Percentiles rank a stretch among this genome's conserved stretches.
Conservation (phyloP, 73 alveolate genomes). For the Symbiodinium pilosum region DNA sequence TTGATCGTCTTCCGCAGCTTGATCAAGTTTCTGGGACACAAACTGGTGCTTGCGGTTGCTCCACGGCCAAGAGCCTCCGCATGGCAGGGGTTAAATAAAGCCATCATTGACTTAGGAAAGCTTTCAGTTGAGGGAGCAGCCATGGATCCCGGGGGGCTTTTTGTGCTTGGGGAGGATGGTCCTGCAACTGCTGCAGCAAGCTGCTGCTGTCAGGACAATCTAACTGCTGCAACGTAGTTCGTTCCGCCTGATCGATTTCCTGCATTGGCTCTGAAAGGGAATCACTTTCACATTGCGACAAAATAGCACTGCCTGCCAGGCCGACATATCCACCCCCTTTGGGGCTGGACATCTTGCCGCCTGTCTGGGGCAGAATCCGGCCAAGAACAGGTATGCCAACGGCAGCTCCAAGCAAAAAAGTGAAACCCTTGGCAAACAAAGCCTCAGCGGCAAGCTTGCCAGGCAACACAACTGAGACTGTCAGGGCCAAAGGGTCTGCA, state of each 20-base stretch:
- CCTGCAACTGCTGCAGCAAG: not conserved
- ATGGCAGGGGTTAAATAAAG: not conserved
- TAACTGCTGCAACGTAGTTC: not conserved
- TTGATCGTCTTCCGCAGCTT: too few species aligned
- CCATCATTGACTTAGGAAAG: not conserved
- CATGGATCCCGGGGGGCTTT: not conserved
- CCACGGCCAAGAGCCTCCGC: constrained; percentile 5
- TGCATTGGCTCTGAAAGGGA: not conserved
- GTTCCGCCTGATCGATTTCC: not conserved
- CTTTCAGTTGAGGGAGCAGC: not conserved
- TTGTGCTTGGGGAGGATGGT: not conserved
- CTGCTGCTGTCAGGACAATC: not conserved
- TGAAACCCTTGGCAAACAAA: too few species aligned
- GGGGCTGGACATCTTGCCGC: not conserved
- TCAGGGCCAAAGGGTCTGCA: too few species aligned
- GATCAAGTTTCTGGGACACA: not conserved
- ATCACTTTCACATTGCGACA: not conserved
- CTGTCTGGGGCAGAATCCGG: too few species aligned
- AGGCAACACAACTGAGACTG: too few species aligned
- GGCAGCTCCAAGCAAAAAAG: too few species aligned
- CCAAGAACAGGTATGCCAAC: too few species aligned
- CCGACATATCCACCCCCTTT: constrained; percentile 8
- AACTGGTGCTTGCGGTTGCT: not conserved
- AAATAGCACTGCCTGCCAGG: not conserved
- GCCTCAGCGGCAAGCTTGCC: too few species aligned